Base-by-base conservation (phyloP, 345 rosid species). In the Murraya paniculata region DNA sequence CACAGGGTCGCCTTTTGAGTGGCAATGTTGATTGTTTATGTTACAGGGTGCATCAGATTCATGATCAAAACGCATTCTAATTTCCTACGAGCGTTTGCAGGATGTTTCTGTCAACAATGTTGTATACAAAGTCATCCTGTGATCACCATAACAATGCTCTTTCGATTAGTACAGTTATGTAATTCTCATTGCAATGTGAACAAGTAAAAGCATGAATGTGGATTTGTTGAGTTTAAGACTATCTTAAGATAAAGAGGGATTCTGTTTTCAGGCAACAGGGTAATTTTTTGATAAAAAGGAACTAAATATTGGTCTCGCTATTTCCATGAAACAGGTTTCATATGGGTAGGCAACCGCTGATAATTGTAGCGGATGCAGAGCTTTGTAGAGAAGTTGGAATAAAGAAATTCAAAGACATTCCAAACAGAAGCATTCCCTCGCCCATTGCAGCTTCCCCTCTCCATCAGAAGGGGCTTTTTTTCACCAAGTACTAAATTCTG, bases 391-490 rank as follows among this genome's bases (percentile, higher is more conserved):
- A 92, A 89, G 96, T 91, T 77, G 98, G 97, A 22, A 93, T 93
- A 27, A 95, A 86, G 85, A 95, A 95, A 79, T 95, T 95, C 82
- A 93, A 95, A 81, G 89, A 90, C 80, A 77, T 92, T 55, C 87
- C 93, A 33, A 95, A 93, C 77, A 88, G 97, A 84, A 95, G 99
- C 89, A 88, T 95, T 57, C 99, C 97, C 13, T 93, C 98, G 78
- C 98, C 98, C 56, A 95, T 95, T 71, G 83, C 97, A 64, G 91
- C 97, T 69, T 95, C 97, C 74, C 98, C 99, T 35, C 96, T 93
- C 85, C 98, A 93, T 79, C 95, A 92, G 76, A 92, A 93, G 80
- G 98, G 99, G 7, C 97, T 92, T 88, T 95, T 95, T 89, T 95
- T 95, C 90, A 93, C 96, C 69, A 92, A 85, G 98, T 94, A 81